Base-by-base conservation (phyloP, 768 basidiomycete genomes). In the Kwoniella heveanensis region DNA sequence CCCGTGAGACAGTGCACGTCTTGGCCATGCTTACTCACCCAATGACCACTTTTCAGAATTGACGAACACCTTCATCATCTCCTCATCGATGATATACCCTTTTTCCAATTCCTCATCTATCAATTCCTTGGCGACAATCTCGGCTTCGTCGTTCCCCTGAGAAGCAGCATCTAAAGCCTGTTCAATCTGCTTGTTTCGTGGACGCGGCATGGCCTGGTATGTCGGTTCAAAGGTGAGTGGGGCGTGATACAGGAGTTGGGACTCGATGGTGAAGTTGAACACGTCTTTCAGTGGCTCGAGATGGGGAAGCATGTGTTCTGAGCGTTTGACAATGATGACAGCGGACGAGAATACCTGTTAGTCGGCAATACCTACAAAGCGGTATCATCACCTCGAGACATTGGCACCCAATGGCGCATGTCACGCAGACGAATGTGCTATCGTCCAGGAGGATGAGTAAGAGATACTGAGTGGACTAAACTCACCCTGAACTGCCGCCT, bases 21-120 rank as follows among this genome's bases (percentile, higher is more conserved):
- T 21, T 24, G 36, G 8, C 9, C 30, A 8, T 5, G 46, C 13
- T 26, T 25, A 32, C 83, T 71, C 71, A 93, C 94, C 92, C 53
- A 99, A 76, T 13, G 89, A 90, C 96, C 96, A 99, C 74, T 93
- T 88, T 3, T 93, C 96, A 6, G 92, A 92, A 73, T 99, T 99
- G 46, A 99, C 84, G 74, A 99, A 99, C 0, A 94, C 88, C 15
- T 90, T 92, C 62, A 96, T 83, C 72, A 95, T 88, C 68, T 93
- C 92, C 54, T 86, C 86, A 1, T 85, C 86, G 39, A 98, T 79
- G 0, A 86, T 85, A 77, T 86, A 87, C 0, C 65, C 69, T 9
- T 78, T 73, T 10, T 63, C 30, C 7, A 76, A 80, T 26, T 81
- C 57, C 1, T 61, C 73, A 8, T 82, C 80, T 17, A 77, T 71